Base-by-base conservation (phyloP, 345 rosid species). In the Salix arbutifolia region DNA sequence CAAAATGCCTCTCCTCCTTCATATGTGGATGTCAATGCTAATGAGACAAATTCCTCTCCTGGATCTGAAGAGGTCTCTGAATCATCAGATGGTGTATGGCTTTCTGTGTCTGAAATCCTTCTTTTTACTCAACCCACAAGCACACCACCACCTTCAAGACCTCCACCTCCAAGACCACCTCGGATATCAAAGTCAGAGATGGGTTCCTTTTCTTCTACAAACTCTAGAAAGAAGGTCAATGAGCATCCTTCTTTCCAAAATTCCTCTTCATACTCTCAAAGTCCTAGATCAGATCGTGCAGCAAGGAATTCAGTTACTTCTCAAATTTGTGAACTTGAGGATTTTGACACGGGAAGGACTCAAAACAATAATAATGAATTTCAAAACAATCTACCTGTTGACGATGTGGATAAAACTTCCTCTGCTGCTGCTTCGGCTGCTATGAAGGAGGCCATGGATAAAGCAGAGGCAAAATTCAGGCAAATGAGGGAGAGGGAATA, bases 381-480 rank as follows among this genome's bases (percentile, higher is more conserved):
- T 67, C 79, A 83, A 66, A 88, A 91, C 3, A 80, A 73, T 76
- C 80, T 83, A 75, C 80, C 84, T 75, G 83, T 80, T 78, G 95
- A 89, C 35, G 98, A 89, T 76, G 67, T 84, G 69, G 97, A 87
- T 53, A 75, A 80, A 69, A 85, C 77, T 74, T 79, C 76, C 69
- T 89, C 94, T 71, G 77, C 82, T 73, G 99, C 98, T 83, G 96
- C 90, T 58, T 91, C 97, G 79, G 99, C 98, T 62, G 98, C 97
- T 52, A 93, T 93, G 95, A 93, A 93, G 85, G 95, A 92, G 76
- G 99, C 98, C 67, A 92, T 96, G 99, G 97, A 93, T 76, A 96
- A 88, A 88, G 99, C 98, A 60, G 94, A 93, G 87, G 97, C 94
- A 8, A 96, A 93, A 89, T 89, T 96, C 83, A 91, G 88, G 84